Evolutionary conservation across 805 yeast genomes (phyloP).

Genomic region (Saturnispora diversa): DNA sequence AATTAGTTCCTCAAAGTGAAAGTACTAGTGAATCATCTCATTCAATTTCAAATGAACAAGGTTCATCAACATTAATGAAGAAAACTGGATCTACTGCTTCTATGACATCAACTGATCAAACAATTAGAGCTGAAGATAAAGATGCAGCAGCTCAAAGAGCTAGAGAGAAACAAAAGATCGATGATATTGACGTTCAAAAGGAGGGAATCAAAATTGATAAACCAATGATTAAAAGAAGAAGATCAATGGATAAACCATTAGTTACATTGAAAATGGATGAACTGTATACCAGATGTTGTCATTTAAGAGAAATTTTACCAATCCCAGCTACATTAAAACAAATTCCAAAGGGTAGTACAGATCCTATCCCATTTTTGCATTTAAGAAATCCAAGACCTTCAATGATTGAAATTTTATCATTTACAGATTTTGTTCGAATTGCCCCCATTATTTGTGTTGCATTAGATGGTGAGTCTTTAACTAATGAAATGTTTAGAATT

Average conservation of each 20-base stretch:
- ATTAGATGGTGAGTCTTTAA: slow-evolving; percentile 70
- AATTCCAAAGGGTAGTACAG: slow-evolving; percentile 65
- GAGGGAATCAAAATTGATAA: slow-evolving; percentile 52
- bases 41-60: slow-evolving; percentile 18
- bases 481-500: slow-evolving; percentile 68
- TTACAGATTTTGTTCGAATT: slow-evolving; percentile 79
- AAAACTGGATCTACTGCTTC: slow-evolving; percentile 17
- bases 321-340: slow-evolving; percentile 84
- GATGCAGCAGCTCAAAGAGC: slow-evolving; percentile 27
- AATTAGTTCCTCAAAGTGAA: slow-evolving; percentile 27
- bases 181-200: slow-evolving; percentile 18
- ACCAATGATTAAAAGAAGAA: slow-evolving; percentile 44
- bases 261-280: slow-evolving; percentile 48
- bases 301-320: slow-evolving; percentile 82
- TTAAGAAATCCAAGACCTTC: slow-evolving; percentile 86
- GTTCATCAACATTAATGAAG: slow-evolving; percentile 17
- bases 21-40: slow-evolving; percentile 14
- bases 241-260: slow-evolving; percentile 31
- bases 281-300: slow-evolving; percentile 88
- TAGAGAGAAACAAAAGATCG: slow-evolving; percentile 16
- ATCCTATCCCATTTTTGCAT: slow-evolving; percentile 65
- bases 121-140: slow-evolving; percentile 27
- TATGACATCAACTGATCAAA: slow-evolving; percentile 19
- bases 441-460: slow-evolving; percentile 73
- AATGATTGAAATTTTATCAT: slow-evolving; percentile 75